Conservation (phyloP, 768 basidiomycete genomes). For the Lactifluus pinguis region DNA sequence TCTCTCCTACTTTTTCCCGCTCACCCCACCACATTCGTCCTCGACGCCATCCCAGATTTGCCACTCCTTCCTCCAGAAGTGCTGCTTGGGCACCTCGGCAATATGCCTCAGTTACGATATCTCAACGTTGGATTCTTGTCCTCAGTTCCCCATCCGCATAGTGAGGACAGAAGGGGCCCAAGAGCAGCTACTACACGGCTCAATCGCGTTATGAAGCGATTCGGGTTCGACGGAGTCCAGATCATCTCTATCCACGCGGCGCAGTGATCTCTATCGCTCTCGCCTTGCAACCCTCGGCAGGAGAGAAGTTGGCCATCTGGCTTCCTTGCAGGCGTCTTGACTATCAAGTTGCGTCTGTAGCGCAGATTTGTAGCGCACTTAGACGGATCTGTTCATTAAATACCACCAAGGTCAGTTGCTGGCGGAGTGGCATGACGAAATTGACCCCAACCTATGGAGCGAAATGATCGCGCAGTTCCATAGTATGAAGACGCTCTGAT, state of each 20-base stretch:
- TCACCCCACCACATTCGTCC: background rate
- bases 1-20: background rate
- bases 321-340: background rate
- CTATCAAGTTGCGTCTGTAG: background rate
- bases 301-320: background rate
- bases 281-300: background rate
- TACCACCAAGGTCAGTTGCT: background rate
- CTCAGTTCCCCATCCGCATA: background rate
- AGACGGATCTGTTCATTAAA: background rate
- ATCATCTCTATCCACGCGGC: background rate
- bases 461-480: background rate
- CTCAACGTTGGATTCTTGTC: background rate
- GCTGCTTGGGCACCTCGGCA: background rate
- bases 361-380: background rate
- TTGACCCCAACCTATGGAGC: background rate
- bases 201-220: background rate
- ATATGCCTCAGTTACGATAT: background rate
- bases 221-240: background rate
- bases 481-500: background rate
- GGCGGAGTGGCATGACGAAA: background rate
- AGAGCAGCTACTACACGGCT: too few relatives aligned
- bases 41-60: background rate
- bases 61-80: background rate
- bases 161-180: background rate
- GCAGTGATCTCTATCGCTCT: background rate